Conservation (phyloP, 495 filamentous ascomycete genomes). For the Annulohypoxylon nitens region DNA sequence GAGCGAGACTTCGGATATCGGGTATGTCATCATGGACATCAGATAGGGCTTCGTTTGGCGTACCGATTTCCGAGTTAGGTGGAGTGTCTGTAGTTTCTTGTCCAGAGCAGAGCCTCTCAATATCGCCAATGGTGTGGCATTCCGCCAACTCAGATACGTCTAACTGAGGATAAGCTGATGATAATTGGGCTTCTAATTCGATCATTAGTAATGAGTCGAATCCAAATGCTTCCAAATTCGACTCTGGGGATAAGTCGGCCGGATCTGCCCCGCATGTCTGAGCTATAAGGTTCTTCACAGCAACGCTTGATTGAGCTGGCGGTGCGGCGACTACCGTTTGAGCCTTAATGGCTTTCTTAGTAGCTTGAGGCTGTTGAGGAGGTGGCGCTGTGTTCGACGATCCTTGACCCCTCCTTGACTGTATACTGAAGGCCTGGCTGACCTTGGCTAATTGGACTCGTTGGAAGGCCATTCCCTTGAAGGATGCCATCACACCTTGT, state of each 20-base stretch:
- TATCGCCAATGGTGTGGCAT: slow-evolving; percentile 9
- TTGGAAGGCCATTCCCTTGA: slow-evolving; percentile 21
- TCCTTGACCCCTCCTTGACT: slow-evolving; percentile 12
- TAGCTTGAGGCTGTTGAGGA: not conserved
- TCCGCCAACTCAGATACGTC: slow-evolving; percentile 5
- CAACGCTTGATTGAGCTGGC: not conserved
- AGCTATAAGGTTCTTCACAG: slow-evolving; percentile 6
- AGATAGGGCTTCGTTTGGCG: not conserved
- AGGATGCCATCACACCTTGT: slow-evolving; percentile 12
- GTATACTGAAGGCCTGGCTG: slow-evolving; percentile 7
- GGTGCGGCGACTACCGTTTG: not conserved
- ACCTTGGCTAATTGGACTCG: slow-evolving; percentile 12
- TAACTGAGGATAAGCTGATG: slow-evolving; percentile 4
- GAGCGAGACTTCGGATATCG: not conserved
- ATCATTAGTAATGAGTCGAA: slow-evolving; percentile 16
- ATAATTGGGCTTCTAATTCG: slow-evolving; percentile 9
- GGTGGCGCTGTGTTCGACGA: not conserved
- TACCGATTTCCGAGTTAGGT: not conserved
- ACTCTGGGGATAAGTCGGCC: not conserved
- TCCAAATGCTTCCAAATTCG: slow-evolving; percentile 8
- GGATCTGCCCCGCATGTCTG: slow-evolving; percentile 6
- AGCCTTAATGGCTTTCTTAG: not conserved
- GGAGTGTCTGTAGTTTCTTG: not conserved
- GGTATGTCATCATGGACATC: not conserved
- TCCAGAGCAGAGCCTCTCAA: slow-evolving; percentile 3